Base-by-base conservation (phyloP, 192 early-diverging fungal species). In the Linnemannia zychae region DNA sequence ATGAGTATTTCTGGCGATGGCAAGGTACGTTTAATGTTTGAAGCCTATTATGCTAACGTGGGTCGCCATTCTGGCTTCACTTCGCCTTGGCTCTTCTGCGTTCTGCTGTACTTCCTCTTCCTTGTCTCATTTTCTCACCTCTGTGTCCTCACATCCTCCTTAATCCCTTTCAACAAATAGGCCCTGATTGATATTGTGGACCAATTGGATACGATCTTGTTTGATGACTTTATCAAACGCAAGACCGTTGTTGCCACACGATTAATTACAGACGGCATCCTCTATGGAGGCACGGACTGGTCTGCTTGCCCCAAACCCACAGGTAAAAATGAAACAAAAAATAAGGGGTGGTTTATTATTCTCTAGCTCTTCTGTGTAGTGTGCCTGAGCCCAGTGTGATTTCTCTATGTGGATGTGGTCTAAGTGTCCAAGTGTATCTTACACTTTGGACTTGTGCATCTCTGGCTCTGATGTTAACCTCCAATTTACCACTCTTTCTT, bases 231-330 rank as follows among this genome's bases (percentile, higher is more conserved):
- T 73, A 92, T 97, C 74, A 94, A 94, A 52, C 93, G 95, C 67
- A 96, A 96, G 80, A 81, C 94, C 4, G 84, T 87, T 34, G 86
- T 90, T 47, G 90, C 98, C 4, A 91, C 88, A 68, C 87, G 91
- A 34, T 92, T 99, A 67, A 92, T 98, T 24, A 91, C 88, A 22
- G 90, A 91, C 37, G 97, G 97, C 66, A 95, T 99, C 74, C 88
- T 98, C 46, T 92, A 92, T 73, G 95, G 93, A 66, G 97, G 97
- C 31, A 92, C 98, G 50, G 96, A 97, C 77, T 99, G 97, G 97
- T 89, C 89, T 17, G 93, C 91, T 15, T 91, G 96, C 70, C 76
- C 94, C 63, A 89, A 90, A 68, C 94, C 97, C 66, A 89, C 92
- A 86, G 93, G 97, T 96, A 88, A 72, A 12, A 2, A 36, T n/a